phyloP scores from a whole-genome alignment of 805 yeast species.

The Saturnispora ahearnii region DNA sequence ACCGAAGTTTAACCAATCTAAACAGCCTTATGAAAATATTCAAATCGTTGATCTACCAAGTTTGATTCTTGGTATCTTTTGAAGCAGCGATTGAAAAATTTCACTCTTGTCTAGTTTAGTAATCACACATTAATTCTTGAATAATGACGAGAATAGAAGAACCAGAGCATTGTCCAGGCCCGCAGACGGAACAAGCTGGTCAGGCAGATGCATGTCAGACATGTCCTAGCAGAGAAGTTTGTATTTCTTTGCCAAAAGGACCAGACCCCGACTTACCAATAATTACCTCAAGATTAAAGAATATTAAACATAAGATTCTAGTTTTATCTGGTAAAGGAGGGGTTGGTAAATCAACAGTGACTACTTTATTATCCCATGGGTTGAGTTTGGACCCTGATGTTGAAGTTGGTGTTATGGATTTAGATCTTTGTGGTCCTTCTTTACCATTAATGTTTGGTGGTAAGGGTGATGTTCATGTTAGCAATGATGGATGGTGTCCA shows the following conservation, averaged over 20 bases:
- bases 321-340: conserved; percentile 87
- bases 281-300: conserved; percentile 58
- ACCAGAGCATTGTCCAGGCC: conserved; percentile 93
- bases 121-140: neutral
- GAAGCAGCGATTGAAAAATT: too few relatives aligned
- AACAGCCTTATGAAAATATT: too few relatives aligned
- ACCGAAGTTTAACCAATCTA: too few relatives aligned
- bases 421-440: conserved; percentile 97
- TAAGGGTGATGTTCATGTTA: conserved; percentile 82
- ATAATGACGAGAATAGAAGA: neutral
- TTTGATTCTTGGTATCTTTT: too few relatives aligned
- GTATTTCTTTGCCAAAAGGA: conserved; percentile 77
- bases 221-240: conserved; percentile 87
- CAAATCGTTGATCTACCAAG: too few relatives aligned
- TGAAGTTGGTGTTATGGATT: conserved; percentile 94
- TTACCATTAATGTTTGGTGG: conserved; percentile 91
- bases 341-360: conserved; percentile 94
- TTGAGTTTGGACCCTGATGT: conserved; percentile 69
- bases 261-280: conserved; percentile 68
- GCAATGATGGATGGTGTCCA: conserved; percentile 93
- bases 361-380: conserved; percentile 96
- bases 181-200: conserved; percentile 91
- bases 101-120: neutral
- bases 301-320: conserved; percentile 66
- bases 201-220: conserved; percentile 89